A percentile compares a stretch with the other conserved stretches of the same genome.
These are phyloP conservation scores for Russula virescens DNA, from an alignment of 768 basidiomycete genomes.

Conservation along the genomic window DNA sequence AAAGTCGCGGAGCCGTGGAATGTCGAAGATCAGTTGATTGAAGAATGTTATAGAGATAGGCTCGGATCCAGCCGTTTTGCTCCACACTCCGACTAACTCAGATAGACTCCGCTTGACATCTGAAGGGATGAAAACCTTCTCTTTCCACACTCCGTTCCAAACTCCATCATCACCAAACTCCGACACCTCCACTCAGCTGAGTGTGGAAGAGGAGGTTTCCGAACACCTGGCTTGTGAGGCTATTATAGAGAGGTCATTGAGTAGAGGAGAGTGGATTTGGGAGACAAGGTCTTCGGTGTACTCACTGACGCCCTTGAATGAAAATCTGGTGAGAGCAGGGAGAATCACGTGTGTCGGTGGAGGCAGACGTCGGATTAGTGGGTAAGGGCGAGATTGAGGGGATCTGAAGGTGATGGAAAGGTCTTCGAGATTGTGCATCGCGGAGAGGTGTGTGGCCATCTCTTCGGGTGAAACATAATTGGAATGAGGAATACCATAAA, in stretches of 20 bases:
- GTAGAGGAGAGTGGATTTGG: background rate
- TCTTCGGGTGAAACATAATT: background rate
- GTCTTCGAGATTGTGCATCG: background rate
- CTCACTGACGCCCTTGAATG: background rate
- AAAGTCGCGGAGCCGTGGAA: background rate
- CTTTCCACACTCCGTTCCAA: too few relatives aligned
- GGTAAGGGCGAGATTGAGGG: background rate
- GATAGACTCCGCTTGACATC: too few relatives aligned
- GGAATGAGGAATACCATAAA: background rate
- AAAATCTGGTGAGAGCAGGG: background rate
- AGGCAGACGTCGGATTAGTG: background rate
- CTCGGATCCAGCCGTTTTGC: too few relatives aligned
- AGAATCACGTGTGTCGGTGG: background rate
- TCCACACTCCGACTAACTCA: too few relatives aligned
- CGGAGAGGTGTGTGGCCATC: background rate
- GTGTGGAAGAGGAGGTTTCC: too few relatives aligned
- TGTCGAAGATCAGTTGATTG: background rate
- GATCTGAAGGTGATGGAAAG: background rate
- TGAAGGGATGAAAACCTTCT: too few relatives aligned
- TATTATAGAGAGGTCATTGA: accelerated
- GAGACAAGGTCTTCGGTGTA: background rate
- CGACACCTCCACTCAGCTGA: too few relatives aligned
- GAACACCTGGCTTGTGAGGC: too few relatives aligned
- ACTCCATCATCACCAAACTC: too few relatives aligned
- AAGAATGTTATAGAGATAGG: background rate